These are phyloP conservation scores for Amylocystis lapponica DNA, from an alignment of 768 basidiomycete species.

Conservation along the genomic window DNA sequence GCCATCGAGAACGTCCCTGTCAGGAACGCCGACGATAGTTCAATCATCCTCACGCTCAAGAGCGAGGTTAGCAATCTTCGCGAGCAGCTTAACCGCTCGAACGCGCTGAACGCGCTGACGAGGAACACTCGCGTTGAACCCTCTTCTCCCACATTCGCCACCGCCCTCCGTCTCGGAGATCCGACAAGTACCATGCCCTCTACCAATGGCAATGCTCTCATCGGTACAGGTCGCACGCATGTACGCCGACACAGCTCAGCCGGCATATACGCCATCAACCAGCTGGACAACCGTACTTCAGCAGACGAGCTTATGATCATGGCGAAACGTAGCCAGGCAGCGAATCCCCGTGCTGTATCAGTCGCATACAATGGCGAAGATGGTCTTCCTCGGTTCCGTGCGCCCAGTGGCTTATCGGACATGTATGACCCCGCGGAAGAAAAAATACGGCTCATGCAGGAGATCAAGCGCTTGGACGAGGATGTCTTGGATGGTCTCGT, in stretches of 20 bases:
- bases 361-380: slow-evolving; percentile 86
- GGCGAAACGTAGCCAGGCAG: slow-evolving; percentile 62
- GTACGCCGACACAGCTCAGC: slow-evolving; percentile 86
- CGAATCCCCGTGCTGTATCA: slow-evolving; percentile 80
- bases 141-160: slow-evolving; percentile 81
- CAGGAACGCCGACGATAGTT: slow-evolving; percentile 75
- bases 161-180: slow-evolving; percentile 59
- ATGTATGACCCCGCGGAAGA: slow-evolving; percentile 90
- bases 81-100: slow-evolving; percentile 94
- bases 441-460: slow-evolving; percentile 91
- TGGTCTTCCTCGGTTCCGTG: slow-evolving; percentile 57
- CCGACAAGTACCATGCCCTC: slow-evolving; percentile 30
- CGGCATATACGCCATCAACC: slow-evolving; percentile 60
- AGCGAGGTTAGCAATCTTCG: slow-evolving; percentile 88
- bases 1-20: slow-evolving; percentile 56
- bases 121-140: slow-evolving; percentile 67
- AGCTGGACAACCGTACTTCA: slow-evolving; percentile 63
- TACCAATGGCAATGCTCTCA: slow-evolving; percentile 36
- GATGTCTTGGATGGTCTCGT: slow-evolving; percentile 90
- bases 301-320: slow-evolving; percentile 74
- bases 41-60: slow-evolving; percentile 84
- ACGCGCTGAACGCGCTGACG: slow-evolving; percentile 84
- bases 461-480: slow-evolving; percentile 84
- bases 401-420: slow-evolving; percentile 58
- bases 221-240: slow-evolving; percentile 42